Base-by-base conservation (phyloP, 2,329 filamentous ascomycete genomes). In the Diaporthe ampelina region DNA sequence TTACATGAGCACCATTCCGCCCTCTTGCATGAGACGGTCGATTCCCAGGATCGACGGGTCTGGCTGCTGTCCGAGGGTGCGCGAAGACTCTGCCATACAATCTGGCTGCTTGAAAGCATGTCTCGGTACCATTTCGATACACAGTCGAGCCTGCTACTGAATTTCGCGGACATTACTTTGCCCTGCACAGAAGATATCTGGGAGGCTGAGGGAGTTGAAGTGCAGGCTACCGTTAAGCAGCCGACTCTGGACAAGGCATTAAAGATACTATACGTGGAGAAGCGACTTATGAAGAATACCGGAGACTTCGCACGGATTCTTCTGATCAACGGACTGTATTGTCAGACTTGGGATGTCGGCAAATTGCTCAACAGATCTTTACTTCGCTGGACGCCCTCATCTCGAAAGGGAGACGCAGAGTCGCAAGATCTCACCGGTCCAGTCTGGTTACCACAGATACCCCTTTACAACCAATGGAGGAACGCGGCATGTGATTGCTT, bases 401-500 rank as follows among this genome's bases (percentile, higher is more conserved):
- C 72, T 58, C 57, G 45, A 17, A 74, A 65, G 24, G 72, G 72
- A 13, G 63, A 72, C 48, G 72, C 72, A 13, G 57, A 74, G n/a
- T 71, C 72, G 7, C 35, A 37, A 7, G 67, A 71, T 19, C 48
- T 74, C 26, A 58, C 54, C 13, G 58, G 72, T 3, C 67, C 50
- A 24, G 13, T 21, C 24, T 70, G 72, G 72, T 17, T 74, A 9
- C 67, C 72, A 21, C 72, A 72, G 17, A 69, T 71, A 13, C 67
- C 72, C 19, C 48, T 74, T 29, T 74, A 74, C 50, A 74, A 74
- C 40, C 72, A 74, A 43, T 88, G 86, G 86, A 81, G 85, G 19
- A 87, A 87, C 57, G 82, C 84, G 5, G 81, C 83, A 21, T 85
- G 85, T 56, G 86, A 87, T 70, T 85, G 83, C 56, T 76, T 91